phyloP scores from a whole-genome alignment of 1,284 basidiomycete genomes.

The Tranzscheliella williamsii region DNA sequence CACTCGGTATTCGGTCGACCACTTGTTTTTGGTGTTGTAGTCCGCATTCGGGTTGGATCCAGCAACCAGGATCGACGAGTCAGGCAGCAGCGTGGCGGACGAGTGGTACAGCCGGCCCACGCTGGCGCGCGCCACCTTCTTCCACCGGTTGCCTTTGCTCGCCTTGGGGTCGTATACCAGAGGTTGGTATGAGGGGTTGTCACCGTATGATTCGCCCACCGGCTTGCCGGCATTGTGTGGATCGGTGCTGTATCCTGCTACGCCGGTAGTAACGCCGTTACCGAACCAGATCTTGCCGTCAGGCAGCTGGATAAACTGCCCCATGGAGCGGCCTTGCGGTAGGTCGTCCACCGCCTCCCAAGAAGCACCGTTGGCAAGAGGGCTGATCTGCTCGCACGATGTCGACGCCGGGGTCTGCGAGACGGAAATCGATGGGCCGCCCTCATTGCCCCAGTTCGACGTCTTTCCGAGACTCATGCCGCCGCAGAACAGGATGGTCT shows the following conservation, averaged over 20 bases:
- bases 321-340: constrained; percentile 46
- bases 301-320: constrained; percentile 50
- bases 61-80: constrained; percentile 47
- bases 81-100: constrained; percentile 45
- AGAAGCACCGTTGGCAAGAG: constrained; percentile 12
- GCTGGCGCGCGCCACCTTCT: constrained; percentile 24
- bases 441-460: constrained; percentile 49
- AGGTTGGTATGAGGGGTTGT: constrained; percentile 44
- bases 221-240: constrained; percentile 38
- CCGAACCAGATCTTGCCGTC: constrained; percentile 52
- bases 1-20: constrained; percentile 43
- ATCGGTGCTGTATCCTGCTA: constrained; percentile 49
- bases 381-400: constrained; percentile 50
- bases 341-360: constrained; percentile 44
- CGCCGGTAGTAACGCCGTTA: constrained; percentile 52
- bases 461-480: constrained; percentile 39
- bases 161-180: constrained; percentile 49
- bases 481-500: constrained; percentile 54
- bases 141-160: constrained; percentile 40
- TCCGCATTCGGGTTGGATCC: constrained; percentile 54
- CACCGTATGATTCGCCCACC: constrained; percentile 56
- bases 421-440: constrained; percentile 37
- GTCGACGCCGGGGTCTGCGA: constrained; percentile 36
- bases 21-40: constrained; percentile 26
- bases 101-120: constrained; percentile 54